These are phyloP conservation scores for Zasmidium angulare DNA, from an alignment of 2,329 filamentous ascomycete genomes.

Conservation along the genomic window DNA sequence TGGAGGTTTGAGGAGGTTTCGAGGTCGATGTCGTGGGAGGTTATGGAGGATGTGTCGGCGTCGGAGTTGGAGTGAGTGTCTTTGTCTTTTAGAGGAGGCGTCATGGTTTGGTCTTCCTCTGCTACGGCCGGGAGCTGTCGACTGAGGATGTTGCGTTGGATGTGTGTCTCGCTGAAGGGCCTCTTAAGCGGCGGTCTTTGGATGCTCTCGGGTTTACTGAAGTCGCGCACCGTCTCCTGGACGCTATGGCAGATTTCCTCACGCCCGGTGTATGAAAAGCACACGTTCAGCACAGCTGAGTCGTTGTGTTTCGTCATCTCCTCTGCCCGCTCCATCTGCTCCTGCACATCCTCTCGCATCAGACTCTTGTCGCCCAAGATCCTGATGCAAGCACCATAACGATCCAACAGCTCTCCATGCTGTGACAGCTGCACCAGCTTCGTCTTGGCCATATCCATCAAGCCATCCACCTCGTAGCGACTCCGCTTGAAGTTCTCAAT, in stretches of 20 bases:
- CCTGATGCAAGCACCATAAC: slow-evolving; percentile 84
- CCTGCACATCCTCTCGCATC: slow-evolving; percentile 81
- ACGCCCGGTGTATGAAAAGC: slow-evolving; percentile 94
- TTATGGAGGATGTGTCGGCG: slow-evolving; percentile 21
- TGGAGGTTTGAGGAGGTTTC: slow-evolving; percentile 33
- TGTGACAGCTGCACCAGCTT: slow-evolving; percentile 89
- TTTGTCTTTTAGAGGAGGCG: background rate
- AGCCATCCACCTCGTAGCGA: slow-evolving; percentile 90
- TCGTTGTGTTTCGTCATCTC: slow-evolving; percentile 85
- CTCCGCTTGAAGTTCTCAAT: slow-evolving; percentile 99
- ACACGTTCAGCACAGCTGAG: slow-evolving; percentile 79
- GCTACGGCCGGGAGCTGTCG: slow-evolving; percentile 42
- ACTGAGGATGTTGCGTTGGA: slow-evolving; percentile 75
- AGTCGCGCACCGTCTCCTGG: slow-evolving; percentile 82
- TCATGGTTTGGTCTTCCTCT: slow-evolving; percentile 27
- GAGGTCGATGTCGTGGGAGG: slow-evolving; percentile 30
- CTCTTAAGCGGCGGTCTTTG: slow-evolving; percentile 46
- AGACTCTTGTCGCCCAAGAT: slow-evolving; percentile 82
- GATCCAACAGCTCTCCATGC: slow-evolving; percentile 88
- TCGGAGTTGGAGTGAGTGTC: slow-evolving; percentile 19
- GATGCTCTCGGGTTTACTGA: slow-evolving; percentile 62
- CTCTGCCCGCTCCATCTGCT: slow-evolving; percentile 82
- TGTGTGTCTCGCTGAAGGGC: slow-evolving; percentile 83
- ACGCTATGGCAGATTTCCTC: slow-evolving; percentile 94
- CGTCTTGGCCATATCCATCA: slow-evolving; percentile 97